Base-by-base conservation (phyloP, 345 rosid genomes). In the Syzygium oleosum region DNA sequence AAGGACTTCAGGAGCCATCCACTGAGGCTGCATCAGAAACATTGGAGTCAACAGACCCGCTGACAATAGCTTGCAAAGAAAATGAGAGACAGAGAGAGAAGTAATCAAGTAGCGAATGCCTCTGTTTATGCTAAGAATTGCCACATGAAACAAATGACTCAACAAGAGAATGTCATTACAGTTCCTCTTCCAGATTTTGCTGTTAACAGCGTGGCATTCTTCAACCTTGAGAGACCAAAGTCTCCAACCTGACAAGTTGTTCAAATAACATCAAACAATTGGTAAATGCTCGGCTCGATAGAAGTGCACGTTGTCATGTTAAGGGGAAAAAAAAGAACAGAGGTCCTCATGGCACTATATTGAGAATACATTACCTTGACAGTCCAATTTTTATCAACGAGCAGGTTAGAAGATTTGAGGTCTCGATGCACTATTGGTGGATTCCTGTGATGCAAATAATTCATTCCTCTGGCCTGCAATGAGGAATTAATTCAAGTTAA, bases 1-100 rank as follows among this genome's bases (percentile, higher is more conserved):
- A 2, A 97, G 96, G 90, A 95, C 96, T 94, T 97, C 99, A 54
- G 98, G 99, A 16, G 99, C 97, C 99, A 97, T 97, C 99, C 99
- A 96, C 49, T 94, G 99, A 16, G 99, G 98, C 99, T 97, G 96
- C 92, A 90, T 84, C 78, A 41, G 80, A 83, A 25, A 61, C 7
- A 87, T 12, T 21, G 14, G 7, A 73, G 83, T 73, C 25, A 73
- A 73, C 49, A 73, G 49, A 73, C 83, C 83, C 49, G 12, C 83
- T 19, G 19, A 54, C 38, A 12, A 16, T 58, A 61, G 49, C 77
- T 41, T 63, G 46, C 84, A 29, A 65, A 63, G 31, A 85, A 56
- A 86, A 77, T 29, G 27, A 73, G 79, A 46, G 25, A 56, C 13
- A 6, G 85, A 46, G 68, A 77, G 14, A 53, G 63, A 59, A 85